A percentile compares a stretch with the other conserved stretches of the same genome.
Conservation (phyloP, 306 rosid genomes). For the Castanea mollissima region DNA sequence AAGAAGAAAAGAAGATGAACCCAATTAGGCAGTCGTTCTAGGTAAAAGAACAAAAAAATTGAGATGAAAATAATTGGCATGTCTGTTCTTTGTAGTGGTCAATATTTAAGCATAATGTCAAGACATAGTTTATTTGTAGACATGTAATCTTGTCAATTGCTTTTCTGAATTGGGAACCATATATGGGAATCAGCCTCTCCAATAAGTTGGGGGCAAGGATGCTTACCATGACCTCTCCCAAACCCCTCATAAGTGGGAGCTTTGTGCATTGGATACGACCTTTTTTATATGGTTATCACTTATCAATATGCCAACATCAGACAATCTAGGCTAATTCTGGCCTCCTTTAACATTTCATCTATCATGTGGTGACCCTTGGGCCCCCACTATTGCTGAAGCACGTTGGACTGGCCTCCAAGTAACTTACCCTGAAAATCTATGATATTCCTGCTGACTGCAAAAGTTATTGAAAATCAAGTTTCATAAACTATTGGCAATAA, state of each 20-base stretch:
- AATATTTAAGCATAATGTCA: not conserved
- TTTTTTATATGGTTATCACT: not conserved
- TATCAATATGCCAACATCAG: not conserved
- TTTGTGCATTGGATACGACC: no score
- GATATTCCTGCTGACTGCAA: not conserved
- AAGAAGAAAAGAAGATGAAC: not conserved
- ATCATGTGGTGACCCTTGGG: not conserved
- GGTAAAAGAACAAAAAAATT: not conserved
- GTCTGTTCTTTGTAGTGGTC: not conserved
- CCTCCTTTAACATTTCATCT: constrained; percentile 13
- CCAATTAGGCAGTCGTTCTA: not conserved
- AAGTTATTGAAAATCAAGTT: not conserved
- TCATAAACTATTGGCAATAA: not conserved
- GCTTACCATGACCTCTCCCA: no score
- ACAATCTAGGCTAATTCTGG: not conserved
- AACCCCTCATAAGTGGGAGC: no score
- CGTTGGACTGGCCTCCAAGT: constrained; percentile 7
- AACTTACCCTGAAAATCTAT: not conserved
- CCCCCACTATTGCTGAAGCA: constrained; percentile 1
- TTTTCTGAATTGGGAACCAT: not conserved
- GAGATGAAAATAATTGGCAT: not conserved
- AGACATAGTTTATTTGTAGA: not conserved
- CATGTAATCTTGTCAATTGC: not conserved
- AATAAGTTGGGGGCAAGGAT: no score
- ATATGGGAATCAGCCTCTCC: no score